Base-by-base conservation (phyloP, 176 grass and related monocot genomes). In the Zoysia japonica region DNA sequence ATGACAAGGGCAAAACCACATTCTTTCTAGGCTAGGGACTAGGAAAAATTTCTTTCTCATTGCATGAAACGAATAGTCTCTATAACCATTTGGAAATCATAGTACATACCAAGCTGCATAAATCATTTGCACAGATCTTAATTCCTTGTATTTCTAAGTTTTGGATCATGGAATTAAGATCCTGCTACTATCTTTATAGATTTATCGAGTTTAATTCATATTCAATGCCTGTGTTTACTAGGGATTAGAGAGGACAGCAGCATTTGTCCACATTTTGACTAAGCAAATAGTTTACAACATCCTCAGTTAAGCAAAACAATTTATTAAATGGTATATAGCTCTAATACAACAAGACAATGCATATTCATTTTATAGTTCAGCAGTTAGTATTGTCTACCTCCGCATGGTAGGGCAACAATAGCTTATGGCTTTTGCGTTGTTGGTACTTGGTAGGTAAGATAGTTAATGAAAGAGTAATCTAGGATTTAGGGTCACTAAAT, bases 331-430 rank as follows among this genome's bases (percentile, higher is more conserved):
- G 4, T n/a, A 12, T 37, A 65, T 16, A 66, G 20, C 20, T 41
- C 83, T 57, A 10, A 61, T 50, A 57, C 37, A 60, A 49, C 6
- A 45, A 12, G 6, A 39, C 10, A n/a, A 15, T 72, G 9, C 12
- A 20, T 42, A 68, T 76, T 47, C 9, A 76, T 66, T 62, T 12
- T 66, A 39, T 73, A 73, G 60, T 42, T 10, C 7, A 73, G 56
- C 19, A 3, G 17, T 6, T 57, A 47, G 56, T 60, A 39, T 51
- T 67, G 60, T 17, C n/a, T 5, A 60, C 11, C n/a, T 45, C 6
- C 2, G 20, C 11, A 46, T 43, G 11, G 7, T 57, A 7, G n/a
- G 8, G 11, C 8, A 43, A 52, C 64, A 36, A 2, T 67, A 28
- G 0, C 3, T 19, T 28, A 10, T 17, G 8, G 0, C 2, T 8